Evolutionary conservation across 148 eudicot species (phyloP).

Genomic region (Dysphania ambrosioides): DNA sequence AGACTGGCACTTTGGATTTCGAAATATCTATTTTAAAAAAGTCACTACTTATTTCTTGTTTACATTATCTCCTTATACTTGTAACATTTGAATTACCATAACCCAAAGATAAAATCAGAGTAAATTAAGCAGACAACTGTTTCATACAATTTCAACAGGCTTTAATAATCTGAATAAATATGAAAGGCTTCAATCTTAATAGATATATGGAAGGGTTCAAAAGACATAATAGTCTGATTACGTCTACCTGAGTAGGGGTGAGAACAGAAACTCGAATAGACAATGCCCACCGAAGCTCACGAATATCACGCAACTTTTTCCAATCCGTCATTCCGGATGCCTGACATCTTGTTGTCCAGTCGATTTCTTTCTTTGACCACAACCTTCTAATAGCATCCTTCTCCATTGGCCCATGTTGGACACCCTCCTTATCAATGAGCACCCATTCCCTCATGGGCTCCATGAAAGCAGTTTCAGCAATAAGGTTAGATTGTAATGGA

Average conservation of each 20-base stretch:
- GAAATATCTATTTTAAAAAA: no score
- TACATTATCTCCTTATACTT: no score
- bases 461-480: conserved; percentile 98
- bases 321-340: conserved; percentile 94
- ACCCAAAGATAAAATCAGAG: no score
- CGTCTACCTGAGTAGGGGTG: conserved; percentile 70
- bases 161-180: no score
- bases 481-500: conserved; percentile 92
- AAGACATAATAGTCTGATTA: neutral
- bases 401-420: conserved; percentile 91
- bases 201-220: no score
- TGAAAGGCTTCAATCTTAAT: no score
- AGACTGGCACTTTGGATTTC: no score
- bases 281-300: conserved; percentile 97
- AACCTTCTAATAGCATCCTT: conserved; percentile 94
- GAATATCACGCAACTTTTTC: conserved; percentile 89
- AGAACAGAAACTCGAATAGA: conserved; percentile 93
- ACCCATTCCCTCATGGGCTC: conserved; percentile 97
- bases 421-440: conserved; percentile 74
- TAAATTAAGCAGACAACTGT: no score
- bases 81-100: no score
- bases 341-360: conserved; percentile 90
- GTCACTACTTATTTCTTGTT: no score
- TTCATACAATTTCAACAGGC: no score
- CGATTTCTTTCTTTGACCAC: conserved; percentile 79